Conservation (phyloP, 495 filamentous ascomycete species). For the Talaromyces nanjingensis region DNA sequence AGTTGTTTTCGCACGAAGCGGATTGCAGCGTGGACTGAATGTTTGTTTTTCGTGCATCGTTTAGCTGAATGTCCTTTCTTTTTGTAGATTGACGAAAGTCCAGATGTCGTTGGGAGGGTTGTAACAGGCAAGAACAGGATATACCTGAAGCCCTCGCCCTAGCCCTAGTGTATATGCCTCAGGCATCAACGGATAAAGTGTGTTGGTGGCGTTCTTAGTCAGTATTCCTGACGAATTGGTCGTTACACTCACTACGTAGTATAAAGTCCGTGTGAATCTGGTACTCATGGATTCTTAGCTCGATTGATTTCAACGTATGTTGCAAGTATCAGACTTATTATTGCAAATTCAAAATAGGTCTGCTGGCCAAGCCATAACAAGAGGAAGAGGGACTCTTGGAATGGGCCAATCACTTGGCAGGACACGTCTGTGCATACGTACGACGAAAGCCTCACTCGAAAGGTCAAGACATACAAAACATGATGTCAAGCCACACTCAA, state of each 20-base stretch:
- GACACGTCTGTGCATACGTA: background rate
- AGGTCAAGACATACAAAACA: background rate
- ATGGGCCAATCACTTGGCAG: background rate
- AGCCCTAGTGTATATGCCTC: background rate
- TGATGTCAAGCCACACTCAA: background rate
- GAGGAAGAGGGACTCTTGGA: background rate
- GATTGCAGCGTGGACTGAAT: background rate
- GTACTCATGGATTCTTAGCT: background rate
- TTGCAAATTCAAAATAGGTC: background rate
- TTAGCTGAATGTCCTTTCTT: background rate
- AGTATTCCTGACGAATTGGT: background rate
- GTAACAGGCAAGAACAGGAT: background rate
- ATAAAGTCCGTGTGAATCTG: background rate
- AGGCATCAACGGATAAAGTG: background rate
- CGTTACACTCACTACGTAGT: background rate
- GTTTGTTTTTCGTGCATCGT: background rate
- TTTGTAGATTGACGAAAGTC: background rate
- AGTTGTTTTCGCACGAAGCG: background rate
- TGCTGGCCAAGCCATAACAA: background rate
- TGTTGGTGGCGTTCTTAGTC: background rate
- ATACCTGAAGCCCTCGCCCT: background rate
- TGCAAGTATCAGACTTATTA: background rate
- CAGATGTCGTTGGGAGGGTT: background rate
- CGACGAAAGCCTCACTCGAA: background rate
- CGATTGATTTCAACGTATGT: background rate